Conservation (phyloP, 1,284 basidiomycete species). For the Heterobasidion parviporum region DNA sequence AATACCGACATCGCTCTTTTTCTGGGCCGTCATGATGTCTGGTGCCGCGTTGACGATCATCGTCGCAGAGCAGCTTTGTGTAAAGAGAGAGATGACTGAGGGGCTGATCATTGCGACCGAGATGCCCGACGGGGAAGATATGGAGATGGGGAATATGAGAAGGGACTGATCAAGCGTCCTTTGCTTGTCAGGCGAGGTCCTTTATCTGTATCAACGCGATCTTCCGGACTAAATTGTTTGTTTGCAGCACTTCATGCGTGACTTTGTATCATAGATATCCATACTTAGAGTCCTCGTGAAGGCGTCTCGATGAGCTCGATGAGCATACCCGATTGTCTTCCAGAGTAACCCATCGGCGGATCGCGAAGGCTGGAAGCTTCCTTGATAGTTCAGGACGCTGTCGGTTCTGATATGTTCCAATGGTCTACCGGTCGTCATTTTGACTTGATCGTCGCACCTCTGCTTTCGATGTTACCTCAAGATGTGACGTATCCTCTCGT, state of each 20-base stretch:
- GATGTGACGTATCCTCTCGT: too few species aligned
- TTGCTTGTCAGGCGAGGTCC: not conserved
- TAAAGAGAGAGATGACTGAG: slow-evolving; percentile 87
- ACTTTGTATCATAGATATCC: not conserved
- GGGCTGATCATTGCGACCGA: slow-evolving; percentile 57
- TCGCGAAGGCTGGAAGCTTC: too few species aligned
- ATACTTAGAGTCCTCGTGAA: not conserved
- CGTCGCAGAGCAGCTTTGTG: slow-evolving; percentile 86
- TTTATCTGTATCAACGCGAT: not conserved
- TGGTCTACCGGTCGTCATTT: too few species aligned
- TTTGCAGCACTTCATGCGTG: not conserved
- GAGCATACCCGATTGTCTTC: not conserved
- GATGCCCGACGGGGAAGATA: slow-evolving; percentile 25
- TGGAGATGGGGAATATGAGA: slow-evolving; percentile 56
- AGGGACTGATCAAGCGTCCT: slow-evolving; percentile 11
- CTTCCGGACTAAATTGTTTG: not conserved
- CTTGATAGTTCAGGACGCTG: too few species aligned
- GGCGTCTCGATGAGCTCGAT: not conserved
- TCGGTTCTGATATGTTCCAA: too few species aligned
- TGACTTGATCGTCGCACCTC: too few species aligned
- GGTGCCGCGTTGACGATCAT: slow-evolving; percentile 73
- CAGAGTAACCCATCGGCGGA: not conserved
- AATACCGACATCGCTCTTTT: slow-evolving; percentile 85
- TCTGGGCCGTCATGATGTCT: slow-evolving; percentile 73
- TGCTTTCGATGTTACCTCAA: too few species aligned